These are phyloP conservation scores for Glycine soja DNA, from an alignment of 306 rosid species.

Conservation along the genomic window DNA sequence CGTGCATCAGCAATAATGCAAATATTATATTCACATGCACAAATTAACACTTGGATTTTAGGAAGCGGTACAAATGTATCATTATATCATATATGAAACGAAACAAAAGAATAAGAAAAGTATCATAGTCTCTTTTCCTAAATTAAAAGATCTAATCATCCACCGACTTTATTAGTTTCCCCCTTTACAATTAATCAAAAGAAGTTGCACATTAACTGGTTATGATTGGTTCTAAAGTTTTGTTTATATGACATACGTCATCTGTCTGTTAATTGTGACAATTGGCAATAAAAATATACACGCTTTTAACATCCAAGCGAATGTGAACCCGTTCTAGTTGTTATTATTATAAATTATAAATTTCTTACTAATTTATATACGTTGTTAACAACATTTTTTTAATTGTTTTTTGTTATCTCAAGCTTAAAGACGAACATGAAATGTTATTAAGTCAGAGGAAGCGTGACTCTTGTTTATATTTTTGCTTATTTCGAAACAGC, in stretches of 20 bases:
- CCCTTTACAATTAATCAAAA: conserved; percentile 8
- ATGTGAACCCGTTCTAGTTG: background rate
- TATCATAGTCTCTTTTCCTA: conserved; percentile 5
- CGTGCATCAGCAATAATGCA: conserved; percentile 42
- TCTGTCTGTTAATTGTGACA: background rate
- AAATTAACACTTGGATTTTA: conserved; percentile 1
- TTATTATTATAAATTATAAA: background rate
- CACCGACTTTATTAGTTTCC: conserved; percentile 14
- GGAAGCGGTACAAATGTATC: conserved; percentile 7
- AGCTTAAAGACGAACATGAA: background rate
- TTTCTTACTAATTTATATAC: background rate
- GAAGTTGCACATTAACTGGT: conserved; percentile 29
- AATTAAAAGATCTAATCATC: conserved; percentile 2
- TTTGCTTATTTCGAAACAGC: background rate
- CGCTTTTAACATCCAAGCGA: background rate
- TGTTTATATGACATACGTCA: conserved; percentile 4
- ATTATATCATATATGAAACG: background rate
- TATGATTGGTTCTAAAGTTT: conserved; percentile 29
- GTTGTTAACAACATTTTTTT: background rate
- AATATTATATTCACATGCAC: conserved; percentile 41
- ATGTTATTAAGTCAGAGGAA: background rate
- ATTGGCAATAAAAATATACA: background rate
- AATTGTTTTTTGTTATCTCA: background rate
- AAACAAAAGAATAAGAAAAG: background rate
- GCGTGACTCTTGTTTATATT: background rate